These are phyloP conservation scores for Triadica sebifera DNA, from an alignment of 345 rosid species.

Conservation along the genomic window DNA sequence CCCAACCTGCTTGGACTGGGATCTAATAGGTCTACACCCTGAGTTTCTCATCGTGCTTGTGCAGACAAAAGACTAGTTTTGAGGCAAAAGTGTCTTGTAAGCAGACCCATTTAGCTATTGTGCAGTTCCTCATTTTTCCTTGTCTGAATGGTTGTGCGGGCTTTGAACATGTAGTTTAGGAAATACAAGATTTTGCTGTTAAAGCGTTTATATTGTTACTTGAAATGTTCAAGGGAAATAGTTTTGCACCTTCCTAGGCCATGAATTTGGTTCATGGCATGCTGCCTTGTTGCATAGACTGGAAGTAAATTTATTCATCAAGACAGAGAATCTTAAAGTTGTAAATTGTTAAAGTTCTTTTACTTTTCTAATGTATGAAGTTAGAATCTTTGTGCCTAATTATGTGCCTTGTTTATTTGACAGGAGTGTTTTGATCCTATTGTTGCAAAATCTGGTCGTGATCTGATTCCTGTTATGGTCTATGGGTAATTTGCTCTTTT, in stretches of 20 bases:
- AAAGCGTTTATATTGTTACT: no score
- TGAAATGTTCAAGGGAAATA: no score
- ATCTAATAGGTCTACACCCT: no score
- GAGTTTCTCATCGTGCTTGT: not conserved
- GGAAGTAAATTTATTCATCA: not conserved
- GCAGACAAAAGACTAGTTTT: not conserved
- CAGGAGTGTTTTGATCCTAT: constrained; percentile 99
- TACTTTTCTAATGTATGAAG: not conserved
- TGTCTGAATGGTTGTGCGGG: not conserved
- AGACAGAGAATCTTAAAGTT: not conserved
- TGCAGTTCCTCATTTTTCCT: not conserved
- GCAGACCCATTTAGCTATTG: not conserved
- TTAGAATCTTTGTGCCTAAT: constrained; percentile 13
- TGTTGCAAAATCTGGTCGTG: constrained; percentile 81
- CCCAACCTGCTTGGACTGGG: no score
- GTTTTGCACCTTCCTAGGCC: no score
- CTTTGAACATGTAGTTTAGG: not conserved
- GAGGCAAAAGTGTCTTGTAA: not conserved
- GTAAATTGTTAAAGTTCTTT: not conserved
- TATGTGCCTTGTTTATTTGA: constrained; percentile 19
- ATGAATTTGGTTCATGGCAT: not conserved
- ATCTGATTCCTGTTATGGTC: constrained; percentile 97
- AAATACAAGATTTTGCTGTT: no score
- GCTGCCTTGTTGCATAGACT: not conserved
- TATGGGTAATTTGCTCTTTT: constrained; percentile 58